Evolutionary conservation across 2,329 filamentous ascomycete genomes (phyloP), one percentile per base, ranked within the genome.

Genomic region (Fusarium chlamydosporum): DNA sequence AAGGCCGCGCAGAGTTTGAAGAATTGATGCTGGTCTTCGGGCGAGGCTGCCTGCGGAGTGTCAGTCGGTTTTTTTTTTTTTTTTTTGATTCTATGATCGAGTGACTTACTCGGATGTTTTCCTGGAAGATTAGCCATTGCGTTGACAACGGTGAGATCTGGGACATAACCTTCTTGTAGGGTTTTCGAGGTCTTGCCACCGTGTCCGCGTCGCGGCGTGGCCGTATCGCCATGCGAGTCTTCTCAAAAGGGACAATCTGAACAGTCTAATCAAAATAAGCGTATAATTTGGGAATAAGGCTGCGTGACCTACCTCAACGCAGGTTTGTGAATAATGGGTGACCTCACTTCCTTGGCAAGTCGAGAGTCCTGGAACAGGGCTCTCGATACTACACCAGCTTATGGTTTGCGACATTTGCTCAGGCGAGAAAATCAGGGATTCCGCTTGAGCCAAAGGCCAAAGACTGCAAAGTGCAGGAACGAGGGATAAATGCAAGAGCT

Each of bases 401-500:
- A n/a, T 37, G 35, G 16, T 37, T 37, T 37, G 35, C 35, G 16
- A 37, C 35, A 37, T 37, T 37, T 16, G 15, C 35, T 37, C 16
- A 37, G 15, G 15, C 7, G 35, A 8, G 35, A 37, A 37, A 37
- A n/a, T 37, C 35, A 8, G 7, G 35, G 8, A 37, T n/a, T 37
- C 15, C 3, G 35, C 35, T 37, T 3, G 8, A 37, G 35, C 35
- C 16, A 37, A 37, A 8, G 15, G 35, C 16, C 4, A 37, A n/a
- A 37, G 35, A 37, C 35, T 37, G 35, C 29, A 35, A 45, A 46
- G 18, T 45, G 16, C 27, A 55, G 40, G 35, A 27, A 45, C 12
- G n/a, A 29, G 51, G 33, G 51, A 55, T 41, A 45, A 45, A 20
- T 55, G 34, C 23, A 27, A 45, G 40, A 45, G n/a, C 27, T 13